Evolutionary conservation across 306 rosid genomes (phyloP).

Genomic region (Cucurbita moschata): DNA sequence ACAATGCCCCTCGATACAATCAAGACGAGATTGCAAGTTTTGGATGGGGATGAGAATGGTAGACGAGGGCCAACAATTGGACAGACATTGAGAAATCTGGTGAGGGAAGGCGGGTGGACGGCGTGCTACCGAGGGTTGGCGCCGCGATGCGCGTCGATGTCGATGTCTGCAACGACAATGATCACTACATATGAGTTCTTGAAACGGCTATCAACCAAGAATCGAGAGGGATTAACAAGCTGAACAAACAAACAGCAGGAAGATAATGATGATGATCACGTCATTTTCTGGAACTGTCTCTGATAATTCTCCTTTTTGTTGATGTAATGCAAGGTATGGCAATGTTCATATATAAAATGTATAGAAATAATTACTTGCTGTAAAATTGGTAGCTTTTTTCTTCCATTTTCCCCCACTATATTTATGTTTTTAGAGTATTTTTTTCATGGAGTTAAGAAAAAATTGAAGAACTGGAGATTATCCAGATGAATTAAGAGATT

Average conservation of each 20-base stretch:
- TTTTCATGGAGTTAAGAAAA: too few relatives aligned
- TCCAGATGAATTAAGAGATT: background rate
- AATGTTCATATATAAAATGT: constrained; percentile 5
- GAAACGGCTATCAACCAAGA: constrained; percentile 68
- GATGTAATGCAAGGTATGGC: background rate
- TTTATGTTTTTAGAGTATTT: too few relatives aligned
- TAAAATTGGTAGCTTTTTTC: background rate
- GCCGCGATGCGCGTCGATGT: constrained; percentile 82
- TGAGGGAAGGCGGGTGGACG: constrained; percentile 78
- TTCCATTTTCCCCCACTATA: background rate
- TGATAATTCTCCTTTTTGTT: constrained; percentile 1
- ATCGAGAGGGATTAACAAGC: constrained; percentile 25
- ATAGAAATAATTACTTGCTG: background rate
- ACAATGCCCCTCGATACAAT: constrained; percentile 87
- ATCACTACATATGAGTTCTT: constrained; percentile 88
- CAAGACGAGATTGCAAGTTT: constrained; percentile 73
- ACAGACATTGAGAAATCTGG: constrained; percentile 63
- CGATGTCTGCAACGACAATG: constrained; percentile 88
- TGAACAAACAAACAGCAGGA: background rate
- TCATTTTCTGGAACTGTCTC: background rate
- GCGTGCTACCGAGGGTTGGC: constrained; percentile 89
- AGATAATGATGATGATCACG: background rate
- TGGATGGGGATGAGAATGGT: constrained; percentile 75
- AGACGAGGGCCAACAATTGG: constrained; percentile 52
- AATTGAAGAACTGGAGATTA: background rate